Evolutionary conservation across 352 stramenopile species (phyloP).

Genomic region (Phytophthora agathidicida): DNA sequence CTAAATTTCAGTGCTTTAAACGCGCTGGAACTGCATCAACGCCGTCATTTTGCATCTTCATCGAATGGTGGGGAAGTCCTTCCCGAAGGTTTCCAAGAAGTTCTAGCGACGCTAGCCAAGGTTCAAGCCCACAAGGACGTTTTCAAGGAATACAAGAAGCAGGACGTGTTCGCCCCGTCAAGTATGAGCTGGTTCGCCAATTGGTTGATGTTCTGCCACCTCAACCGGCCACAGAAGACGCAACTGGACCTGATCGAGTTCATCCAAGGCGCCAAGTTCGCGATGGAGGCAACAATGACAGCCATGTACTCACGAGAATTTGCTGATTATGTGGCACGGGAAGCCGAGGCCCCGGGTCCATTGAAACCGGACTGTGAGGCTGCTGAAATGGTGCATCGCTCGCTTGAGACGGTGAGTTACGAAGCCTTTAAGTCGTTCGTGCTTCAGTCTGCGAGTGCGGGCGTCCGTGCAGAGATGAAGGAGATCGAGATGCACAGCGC

Average conservation of each 20-base stretch:
- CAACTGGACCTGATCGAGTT: constrained; percentile 38
- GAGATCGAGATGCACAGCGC: constrained; percentile 32
- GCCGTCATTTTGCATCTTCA: constrained; percentile 7
- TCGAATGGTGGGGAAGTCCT: not conserved
- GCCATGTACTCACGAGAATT: constrained; percentile 43
- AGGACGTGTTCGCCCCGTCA: constrained; percentile 24
- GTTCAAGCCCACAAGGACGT: constrained; percentile 17
- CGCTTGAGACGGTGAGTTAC: constrained; percentile 32
- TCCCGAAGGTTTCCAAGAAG: constrained; percentile 19
- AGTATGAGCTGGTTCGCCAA: constrained; percentile 24
- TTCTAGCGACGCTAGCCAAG: constrained; percentile 24
- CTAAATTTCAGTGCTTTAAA: not conserved
- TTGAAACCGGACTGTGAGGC: constrained; percentile 27
- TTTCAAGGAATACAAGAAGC: constrained; percentile 20
- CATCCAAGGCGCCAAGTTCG: constrained; percentile 33
- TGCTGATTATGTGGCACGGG: constrained; percentile 20
- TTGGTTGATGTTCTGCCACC: constrained; percentile 39
- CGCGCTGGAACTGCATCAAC: not conserved
- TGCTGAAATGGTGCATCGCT: constrained; percentile 24
- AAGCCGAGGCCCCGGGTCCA: constrained; percentile 8
- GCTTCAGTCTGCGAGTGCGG: constrained; percentile 6
- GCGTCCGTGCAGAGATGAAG: constrained; percentile 24
- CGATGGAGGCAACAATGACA: constrained; percentile 27
- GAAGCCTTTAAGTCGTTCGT: constrained; percentile 32
- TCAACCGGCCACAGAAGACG: constrained; percentile 33